These are phyloP conservation scores for Volvox carteri DNA, from an alignment of 163 green algal genomes.

Conservation along the genomic window DNA sequence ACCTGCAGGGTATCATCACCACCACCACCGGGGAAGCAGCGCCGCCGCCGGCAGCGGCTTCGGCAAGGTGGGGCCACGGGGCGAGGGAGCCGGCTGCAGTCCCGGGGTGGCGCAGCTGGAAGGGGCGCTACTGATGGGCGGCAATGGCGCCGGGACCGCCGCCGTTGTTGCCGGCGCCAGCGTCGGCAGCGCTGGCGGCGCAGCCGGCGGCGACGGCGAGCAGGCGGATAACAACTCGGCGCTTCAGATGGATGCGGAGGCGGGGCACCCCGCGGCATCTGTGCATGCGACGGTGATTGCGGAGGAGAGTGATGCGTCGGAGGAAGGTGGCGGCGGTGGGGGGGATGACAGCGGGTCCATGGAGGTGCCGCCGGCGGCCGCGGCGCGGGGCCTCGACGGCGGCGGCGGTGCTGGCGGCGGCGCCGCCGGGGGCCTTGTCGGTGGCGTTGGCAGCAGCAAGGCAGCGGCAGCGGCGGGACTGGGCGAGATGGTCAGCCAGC, in stretches of 20 bases:
- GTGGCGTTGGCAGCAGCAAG: slow-evolving; percentile 32
- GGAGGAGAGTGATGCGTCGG: slow-evolving; percentile 36
- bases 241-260: slow-evolving; percentile 38
- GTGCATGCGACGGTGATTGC: slow-evolving; percentile 53
- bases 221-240: slow-evolving; percentile 54
- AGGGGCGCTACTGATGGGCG: neutral
- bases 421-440: neutral
- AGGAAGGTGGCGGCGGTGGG: slow-evolving; percentile 30
- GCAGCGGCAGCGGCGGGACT: neutral
- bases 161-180: slow-evolving; percentile 11
- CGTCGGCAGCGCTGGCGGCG: slow-evolving; percentile 45
- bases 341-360: slow-evolving; percentile 44
- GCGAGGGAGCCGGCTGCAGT: slow-evolving; percentile 1
- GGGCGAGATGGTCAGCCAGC: slow-evolving; percentile 36
- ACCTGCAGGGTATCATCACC: neutral
- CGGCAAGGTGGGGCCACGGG: neutral
- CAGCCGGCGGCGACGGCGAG: slow-evolving; percentile 33
- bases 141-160: neutral
- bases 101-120: slow-evolving; percentile 25
- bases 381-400: neutral
- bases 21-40: too few relatives aligned
- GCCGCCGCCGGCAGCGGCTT: slow-evolving; percentile 9
- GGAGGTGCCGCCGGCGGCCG: slow-evolving; percentile 45
- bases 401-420: neutral
- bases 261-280: slow-evolving; percentile 37